Percentiles rank a stretch among this genome's conserved stretches.
These are phyloP conservation scores for Boletus huronensis DNA, from an alignment of 768 basidiomycete species.

Conservation along the genomic window DNA sequence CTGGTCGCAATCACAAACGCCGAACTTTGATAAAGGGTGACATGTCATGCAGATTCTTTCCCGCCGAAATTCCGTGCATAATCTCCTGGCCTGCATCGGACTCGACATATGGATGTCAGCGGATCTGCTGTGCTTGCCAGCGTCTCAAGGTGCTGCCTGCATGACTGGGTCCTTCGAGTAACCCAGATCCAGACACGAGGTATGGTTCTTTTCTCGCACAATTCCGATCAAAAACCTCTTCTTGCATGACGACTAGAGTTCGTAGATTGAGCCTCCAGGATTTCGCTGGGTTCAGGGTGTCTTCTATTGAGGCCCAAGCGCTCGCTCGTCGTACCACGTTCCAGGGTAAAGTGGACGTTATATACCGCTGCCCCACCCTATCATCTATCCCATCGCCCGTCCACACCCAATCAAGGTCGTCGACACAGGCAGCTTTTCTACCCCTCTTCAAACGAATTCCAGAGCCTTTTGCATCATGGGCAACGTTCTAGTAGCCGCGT, in stretches of 20 bases:
- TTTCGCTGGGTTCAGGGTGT: background rate
- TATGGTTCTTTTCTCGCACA: background rate
- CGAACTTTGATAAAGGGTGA: too few relatives aligned
- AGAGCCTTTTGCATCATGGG: slow-evolving; percentile 1
- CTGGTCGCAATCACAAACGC: background rate
- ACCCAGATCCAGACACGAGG: background rate
- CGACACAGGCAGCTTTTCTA: background rate
- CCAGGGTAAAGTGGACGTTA: background rate
- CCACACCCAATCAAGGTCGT: background rate
- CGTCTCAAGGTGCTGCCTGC: background rate
- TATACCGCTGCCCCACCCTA: background rate
- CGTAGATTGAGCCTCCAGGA: background rate
- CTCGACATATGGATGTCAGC: background rate
- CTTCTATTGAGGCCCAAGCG: background rate
- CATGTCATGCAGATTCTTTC: background rate
- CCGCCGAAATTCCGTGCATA: background rate
- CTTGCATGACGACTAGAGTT: background rate
- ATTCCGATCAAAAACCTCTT: background rate
- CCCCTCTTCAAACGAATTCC: background rate
- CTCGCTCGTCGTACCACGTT: background rate
- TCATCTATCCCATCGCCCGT: background rate
- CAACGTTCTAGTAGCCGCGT: background rate
- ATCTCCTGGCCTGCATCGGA: background rate
- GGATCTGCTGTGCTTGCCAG: background rate
- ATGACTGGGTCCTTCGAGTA: background rate